Conservation (phyloP, 2,329 filamentous ascomycete species). For the Aspergillus sergii region DNA sequence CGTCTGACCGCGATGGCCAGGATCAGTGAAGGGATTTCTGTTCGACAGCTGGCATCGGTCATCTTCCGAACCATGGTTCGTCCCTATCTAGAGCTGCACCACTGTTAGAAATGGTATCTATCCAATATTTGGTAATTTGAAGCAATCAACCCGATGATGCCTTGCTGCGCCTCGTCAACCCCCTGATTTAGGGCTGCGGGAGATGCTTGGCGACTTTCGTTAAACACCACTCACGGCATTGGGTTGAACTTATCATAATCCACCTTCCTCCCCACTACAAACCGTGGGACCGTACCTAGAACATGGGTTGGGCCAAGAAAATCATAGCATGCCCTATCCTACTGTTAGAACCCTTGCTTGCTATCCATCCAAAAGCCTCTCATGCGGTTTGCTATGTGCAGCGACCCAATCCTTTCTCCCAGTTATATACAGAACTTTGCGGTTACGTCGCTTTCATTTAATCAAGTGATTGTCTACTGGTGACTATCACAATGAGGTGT, state of each 20-base stretch:
- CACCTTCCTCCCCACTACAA: not conserved
- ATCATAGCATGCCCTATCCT: not conserved
- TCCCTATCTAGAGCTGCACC: not conserved
- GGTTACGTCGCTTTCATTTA: not conserved
- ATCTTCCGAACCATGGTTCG: not conserved
- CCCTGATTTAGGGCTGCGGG: constrained; percentile 3
- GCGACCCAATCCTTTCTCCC: not conserved
- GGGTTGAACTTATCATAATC: not conserved
- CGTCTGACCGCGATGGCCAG: not conserved
- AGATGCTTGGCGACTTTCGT: not conserved
- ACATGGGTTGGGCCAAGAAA: not conserved
- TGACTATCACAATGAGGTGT: not conserved
- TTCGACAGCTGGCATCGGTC: not conserved
- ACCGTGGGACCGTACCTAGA: not conserved
- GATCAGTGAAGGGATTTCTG: not conserved
- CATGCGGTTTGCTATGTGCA: not conserved
- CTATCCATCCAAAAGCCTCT: not conserved
- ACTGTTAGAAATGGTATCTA: not conserved
- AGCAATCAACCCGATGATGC: not conserved
- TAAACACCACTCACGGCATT: not conserved
- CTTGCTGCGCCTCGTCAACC: constrained; percentile 5
- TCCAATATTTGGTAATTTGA: not conserved
- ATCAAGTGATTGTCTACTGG: not conserved
- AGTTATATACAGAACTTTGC: not conserved
- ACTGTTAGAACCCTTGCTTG: not conserved